Evolutionary conservation across 2,329 filamentous ascomycete genomes (phyloP).

Genomic region (Claviceps digitariae): DNA sequence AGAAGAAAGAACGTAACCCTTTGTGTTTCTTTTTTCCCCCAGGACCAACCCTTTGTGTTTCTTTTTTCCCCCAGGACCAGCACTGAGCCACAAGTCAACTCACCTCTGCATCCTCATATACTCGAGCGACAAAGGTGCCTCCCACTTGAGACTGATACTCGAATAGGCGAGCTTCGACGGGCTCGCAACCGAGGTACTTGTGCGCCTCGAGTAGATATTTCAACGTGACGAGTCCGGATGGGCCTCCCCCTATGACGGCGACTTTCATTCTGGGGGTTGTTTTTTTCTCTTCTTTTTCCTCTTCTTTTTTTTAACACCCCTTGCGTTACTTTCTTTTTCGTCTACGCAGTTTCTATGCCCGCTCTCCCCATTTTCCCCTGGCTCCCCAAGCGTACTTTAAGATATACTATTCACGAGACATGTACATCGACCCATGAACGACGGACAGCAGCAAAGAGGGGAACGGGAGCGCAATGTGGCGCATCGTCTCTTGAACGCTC

Average conservation of each 20-base stretch:
- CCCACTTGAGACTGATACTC: slow-evolving; percentile 26
- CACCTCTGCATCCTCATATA: slow-evolving; percentile 29
- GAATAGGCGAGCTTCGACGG: slow-evolving; percentile 26
- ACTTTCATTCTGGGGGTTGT: slow-evolving; percentile 13
- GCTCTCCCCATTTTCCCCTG: background rate
- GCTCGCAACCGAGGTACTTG: slow-evolving; percentile 16
- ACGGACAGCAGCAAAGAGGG: too few species aligned
- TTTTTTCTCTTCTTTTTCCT: background rate
- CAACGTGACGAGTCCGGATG: slow-evolving; percentile 23
- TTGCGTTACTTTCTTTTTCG: background rate
- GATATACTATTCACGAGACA: background rate
- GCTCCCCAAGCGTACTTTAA: too few species aligned
- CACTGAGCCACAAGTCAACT: too few species aligned
- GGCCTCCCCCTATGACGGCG: slow-evolving; percentile 24
- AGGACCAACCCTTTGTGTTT: too few species aligned
- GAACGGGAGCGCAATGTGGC: too few species aligned
- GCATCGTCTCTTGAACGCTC: too few species aligned
- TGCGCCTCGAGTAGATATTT: slow-evolving; percentile 22
- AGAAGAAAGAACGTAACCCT: too few species aligned
- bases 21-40: too few species aligned
- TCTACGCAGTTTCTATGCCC: too few species aligned
- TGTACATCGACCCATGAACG: too few species aligned
- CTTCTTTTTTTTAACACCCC: background rate
- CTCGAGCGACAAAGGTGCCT: slow-evolving; percentile 28
- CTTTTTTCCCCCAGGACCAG: too few species aligned